These are phyloP conservation scores for Psidium guajava DNA, from an alignment of 345 rosid species.

Conservation along the genomic window DNA sequence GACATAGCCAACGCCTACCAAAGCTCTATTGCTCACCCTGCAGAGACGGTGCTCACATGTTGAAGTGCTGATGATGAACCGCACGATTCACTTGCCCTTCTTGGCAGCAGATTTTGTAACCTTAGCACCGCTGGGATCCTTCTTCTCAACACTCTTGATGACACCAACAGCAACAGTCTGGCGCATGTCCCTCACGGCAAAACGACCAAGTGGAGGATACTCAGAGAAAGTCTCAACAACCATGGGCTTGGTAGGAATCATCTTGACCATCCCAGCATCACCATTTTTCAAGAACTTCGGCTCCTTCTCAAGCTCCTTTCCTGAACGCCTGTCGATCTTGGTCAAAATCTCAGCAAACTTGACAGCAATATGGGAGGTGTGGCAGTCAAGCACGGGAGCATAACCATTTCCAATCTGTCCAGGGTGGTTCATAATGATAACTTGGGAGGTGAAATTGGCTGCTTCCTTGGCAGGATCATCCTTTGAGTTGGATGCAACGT, in stretches of 20 bases:
- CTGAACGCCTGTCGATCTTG: slow-evolving; percentile 73
- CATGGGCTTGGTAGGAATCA: slow-evolving; percentile 90
- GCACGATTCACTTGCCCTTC: slow-evolving; percentile 65
- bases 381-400: slow-evolving; percentile 80
- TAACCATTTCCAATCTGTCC: slow-evolving; percentile 87
- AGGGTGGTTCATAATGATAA: slow-evolving; percentile 92
- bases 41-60: not conserved
- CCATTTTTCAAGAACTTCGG: slow-evolving; percentile 85
- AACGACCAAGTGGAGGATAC: slow-evolving; percentile 84
- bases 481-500: slow-evolving; percentile 77
- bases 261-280: slow-evolving; percentile 73
- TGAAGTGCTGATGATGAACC: not conserved
- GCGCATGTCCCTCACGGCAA: slow-evolving; percentile 90
- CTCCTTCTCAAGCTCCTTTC: slow-evolving; percentile 79
- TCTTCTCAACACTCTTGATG: slow-evolving; percentile 79
- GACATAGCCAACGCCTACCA: not conserved
- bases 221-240: slow-evolving; percentile 75
- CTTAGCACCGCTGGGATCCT: slow-evolving; percentile 73
- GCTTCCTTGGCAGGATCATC: slow-evolving; percentile 84
- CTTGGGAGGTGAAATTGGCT: slow-evolving; percentile 70
- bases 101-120: slow-evolving; percentile 82
- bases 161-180: slow-evolving; percentile 90
- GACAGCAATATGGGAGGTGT: slow-evolving; percentile 80
- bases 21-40: slow-evolving; percentile 2
- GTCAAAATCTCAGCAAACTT: slow-evolving; percentile 60